Evolutionary conservation across 2,329 filamentous ascomycete species (phyloP).

Genomic region (Trichoderma lentiforme): DNA sequence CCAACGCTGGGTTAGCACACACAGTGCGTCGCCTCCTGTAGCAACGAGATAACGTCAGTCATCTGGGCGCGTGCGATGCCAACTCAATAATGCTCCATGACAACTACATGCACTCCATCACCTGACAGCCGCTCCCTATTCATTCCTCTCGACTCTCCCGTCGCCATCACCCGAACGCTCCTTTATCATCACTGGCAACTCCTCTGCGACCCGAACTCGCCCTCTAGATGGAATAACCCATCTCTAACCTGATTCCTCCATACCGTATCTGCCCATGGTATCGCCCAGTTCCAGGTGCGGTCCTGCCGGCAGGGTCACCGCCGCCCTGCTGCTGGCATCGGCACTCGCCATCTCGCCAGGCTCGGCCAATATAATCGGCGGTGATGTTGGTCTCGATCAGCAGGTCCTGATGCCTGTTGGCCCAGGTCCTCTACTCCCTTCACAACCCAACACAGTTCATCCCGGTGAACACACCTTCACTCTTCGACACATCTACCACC

Average conservation of each 20-base stretch:
- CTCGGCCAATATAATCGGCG: constrained; percentile 35
- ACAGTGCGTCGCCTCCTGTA: constrained; percentile 2
- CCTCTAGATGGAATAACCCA: constrained; percentile 16
- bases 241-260: background rate
- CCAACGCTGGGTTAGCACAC: background rate
- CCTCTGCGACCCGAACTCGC: background rate
- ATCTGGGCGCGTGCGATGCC: constrained; percentile 11
- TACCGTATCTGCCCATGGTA: constrained; percentile 13
- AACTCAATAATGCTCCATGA: constrained; percentile 11
- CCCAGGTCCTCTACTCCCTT: constrained; percentile 38
- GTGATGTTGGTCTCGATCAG: constrained; percentile 35
- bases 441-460: constrained; percentile 41
- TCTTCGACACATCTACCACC: constrained; percentile 88
- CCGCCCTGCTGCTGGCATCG: constrained; percentile 59
- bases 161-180: background rate
- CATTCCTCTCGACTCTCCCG: background rate
- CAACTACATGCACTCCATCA: constrained; percentile 14
- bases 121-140: constrained; percentile 14
- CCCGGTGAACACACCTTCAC: constrained; percentile 59
- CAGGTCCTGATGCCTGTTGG: constrained; percentile 43
- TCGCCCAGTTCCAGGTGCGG: constrained; percentile 37
- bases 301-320: constrained; percentile 62
- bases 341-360: constrained; percentile 58
- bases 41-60: constrained; percentile 18
- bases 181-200: background rate